Evolutionary conservation across 306 rosid species (phyloP).

Genomic region (Sophora flavescens): DNA sequence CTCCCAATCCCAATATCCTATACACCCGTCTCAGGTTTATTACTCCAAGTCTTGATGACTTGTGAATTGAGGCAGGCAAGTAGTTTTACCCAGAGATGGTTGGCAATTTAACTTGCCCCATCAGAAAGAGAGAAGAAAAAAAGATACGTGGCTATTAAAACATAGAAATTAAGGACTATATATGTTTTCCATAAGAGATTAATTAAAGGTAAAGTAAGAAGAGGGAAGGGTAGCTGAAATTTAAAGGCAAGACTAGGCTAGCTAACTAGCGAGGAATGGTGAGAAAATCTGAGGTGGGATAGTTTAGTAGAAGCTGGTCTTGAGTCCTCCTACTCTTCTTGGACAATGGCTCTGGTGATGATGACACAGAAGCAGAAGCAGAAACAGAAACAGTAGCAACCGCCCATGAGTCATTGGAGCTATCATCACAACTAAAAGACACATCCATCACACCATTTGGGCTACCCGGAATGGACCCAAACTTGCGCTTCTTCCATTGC

Average conservation of each 20-base stretch:
- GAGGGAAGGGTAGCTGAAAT: constrained; percentile 6
- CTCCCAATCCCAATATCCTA: constrained; percentile 40
- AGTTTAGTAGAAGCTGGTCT: constrained; percentile 50
- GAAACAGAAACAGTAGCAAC: neutral
- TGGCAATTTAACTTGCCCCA: constrained; percentile 59
- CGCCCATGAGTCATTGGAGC: constrained; percentile 84
- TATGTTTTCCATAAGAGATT: constrained; percentile 30
- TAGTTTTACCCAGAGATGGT: constrained; percentile 58
- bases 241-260: neutral
- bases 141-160: constrained; percentile 50
- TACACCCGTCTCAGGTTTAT: constrained; percentile 43
- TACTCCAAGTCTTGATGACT: neutral
- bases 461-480: constrained; percentile 68
- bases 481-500: constrained; percentile 63
- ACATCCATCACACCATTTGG: constrained; percentile 85
- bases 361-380: constrained; percentile 61
- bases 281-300: constrained; percentile 49
- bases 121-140: constrained; percentile 37
- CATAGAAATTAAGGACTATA: constrained; percentile 14
- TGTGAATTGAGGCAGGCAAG: constrained; percentile 31
- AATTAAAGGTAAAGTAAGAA: neutral
- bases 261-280: constrained; percentile 54
- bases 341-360: constrained; percentile 71
- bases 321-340: constrained; percentile 69
- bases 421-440: constrained; percentile 74